Evolutionary conservation across 208 protist genomes (phyloP), one percentile per base, ranked within the genome.

Genomic region (Acanthamoeba sp.): DNA sequence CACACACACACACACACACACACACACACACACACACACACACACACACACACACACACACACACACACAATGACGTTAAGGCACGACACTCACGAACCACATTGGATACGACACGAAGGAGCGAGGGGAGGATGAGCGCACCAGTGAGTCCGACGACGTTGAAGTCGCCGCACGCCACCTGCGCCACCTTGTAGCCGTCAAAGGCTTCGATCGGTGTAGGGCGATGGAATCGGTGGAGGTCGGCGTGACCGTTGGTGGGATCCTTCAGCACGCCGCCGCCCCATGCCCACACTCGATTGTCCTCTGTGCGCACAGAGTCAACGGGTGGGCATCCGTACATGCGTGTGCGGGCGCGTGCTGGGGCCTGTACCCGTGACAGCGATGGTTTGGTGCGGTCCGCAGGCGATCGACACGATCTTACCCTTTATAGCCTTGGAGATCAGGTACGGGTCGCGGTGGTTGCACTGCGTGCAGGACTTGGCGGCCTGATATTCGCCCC

Each of bases 81-180:
- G 48, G 22, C 4, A 55, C 48, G 16, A 55, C 48, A 55, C 22
- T 22, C 0, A 22, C 16, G 48, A 12, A 12, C 48, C 48, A 55
- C 48, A 55, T 22, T 5, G 22, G 48, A 22, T 55, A 0, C 16
- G 48, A 18, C 48, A 55, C 48, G 24, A 6, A 29, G 10, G 64
- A 73, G 14, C 1, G 64, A 73, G n/a, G n/a, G 64, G 6, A 73
- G 24, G 29, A 34, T 1, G 24, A 1, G 34, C 71, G 10, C 38
- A 80, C 71, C 32, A 20, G 71, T 48, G 38, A 80, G 24, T 16
- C 36, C 71, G n/a, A 80, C 71, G 71, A 80, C 32, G 36, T 48
- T 80, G 71, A 48, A 80, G 38, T 80, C 71, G 71, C 71, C 38
- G 38, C 71, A 80, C 0, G 71, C 71, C 32, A 80, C 36, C n/a